Conservation (phyloP, 495 filamentous ascomycete genomes). For the Chaetomium fimeti region DNA sequence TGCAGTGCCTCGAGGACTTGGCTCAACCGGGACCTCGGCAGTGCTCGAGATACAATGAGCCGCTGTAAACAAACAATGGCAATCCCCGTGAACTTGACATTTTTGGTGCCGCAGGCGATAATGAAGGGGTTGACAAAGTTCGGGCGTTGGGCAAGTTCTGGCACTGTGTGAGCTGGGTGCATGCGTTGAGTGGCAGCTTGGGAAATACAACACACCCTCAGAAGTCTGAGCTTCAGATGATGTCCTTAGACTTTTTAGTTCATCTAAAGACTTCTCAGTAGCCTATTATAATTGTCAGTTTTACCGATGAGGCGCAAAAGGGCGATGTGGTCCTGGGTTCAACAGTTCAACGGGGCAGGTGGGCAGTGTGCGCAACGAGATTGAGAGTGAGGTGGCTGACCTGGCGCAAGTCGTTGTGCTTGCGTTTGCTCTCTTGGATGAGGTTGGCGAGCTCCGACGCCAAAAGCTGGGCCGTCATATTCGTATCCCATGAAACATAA, state of each 20-base stretch:
- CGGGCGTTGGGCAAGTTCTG: constrained; percentile 78
- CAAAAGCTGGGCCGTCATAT: constrained; percentile 92
- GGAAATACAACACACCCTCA: constrained; percentile 59
- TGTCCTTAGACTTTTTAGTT: constrained; percentile 75
- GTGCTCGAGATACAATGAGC: constrained; percentile 72
- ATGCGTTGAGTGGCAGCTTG: background rate
- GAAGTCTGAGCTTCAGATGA: constrained; percentile 80
- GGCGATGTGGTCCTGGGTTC: background rate
- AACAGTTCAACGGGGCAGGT: background rate
- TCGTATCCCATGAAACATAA: constrained; percentile 35
- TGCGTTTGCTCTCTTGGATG: constrained; percentile 93
- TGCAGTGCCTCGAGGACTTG: constrained; percentile 84
- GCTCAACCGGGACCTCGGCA: constrained; percentile 69
- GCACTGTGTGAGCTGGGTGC: constrained; percentile 23
- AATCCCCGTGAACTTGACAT: constrained; percentile 83
- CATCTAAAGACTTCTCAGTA: constrained; percentile 88
- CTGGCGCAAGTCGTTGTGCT: constrained; percentile 82
- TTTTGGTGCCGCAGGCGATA: constrained; percentile 83
- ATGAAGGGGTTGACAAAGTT: constrained; percentile 90
- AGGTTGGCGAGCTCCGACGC: constrained; percentile 86
- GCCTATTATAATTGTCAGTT: constrained; percentile 54
- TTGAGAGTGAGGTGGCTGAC: too few species aligned
- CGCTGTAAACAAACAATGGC: constrained; percentile 85
- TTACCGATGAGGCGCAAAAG: background rate
- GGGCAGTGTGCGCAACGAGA: background rate